Base-by-base conservation (phyloP, 1,284 basidiomycete species). In the Ceratorhiza oryzae-sativae region DNA sequence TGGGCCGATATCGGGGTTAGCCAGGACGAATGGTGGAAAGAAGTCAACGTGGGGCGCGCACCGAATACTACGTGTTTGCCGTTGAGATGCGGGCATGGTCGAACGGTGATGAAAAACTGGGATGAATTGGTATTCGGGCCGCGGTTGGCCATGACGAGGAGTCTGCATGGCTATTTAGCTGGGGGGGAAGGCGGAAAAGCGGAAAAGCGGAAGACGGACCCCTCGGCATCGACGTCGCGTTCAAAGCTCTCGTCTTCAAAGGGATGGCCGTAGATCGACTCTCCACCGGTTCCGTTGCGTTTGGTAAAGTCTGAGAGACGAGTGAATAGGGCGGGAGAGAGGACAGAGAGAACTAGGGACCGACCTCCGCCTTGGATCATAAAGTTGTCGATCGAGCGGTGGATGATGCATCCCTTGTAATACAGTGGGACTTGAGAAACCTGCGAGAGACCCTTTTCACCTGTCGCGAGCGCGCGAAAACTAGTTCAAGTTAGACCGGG, bases 401-500 rank as follows among this genome's bases (percentile, higher is more conserved):
- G 93, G 18, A 95, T 84, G 55, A 88, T 87, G 72, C 86, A 87
- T 77, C 88, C 88, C 80, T 92, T 93, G 86, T 95, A 97, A 80
- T 90, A 90, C 2, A 97, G 84, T 2, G 90, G 88, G 13, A 86
- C 81, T 55, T 89, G 86, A 0, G 88, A 86, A 36, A 84, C 79
- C 1, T 82, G 80, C 0, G 90, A 91, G 0, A 89, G 77, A 15
- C 94, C 93, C 77, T 89, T 90, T 79, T 95, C 92, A 13, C 94
- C 95, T 0, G 94, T 96, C 79, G 92, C 95, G 72, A 97, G 83
- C 10, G 90, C 90, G 56, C 94, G 88, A 79, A 97, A 97, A 82
- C 93, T 94, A 76, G 4, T 53, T 53, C 65, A 56, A 6, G 15
- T 75, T 71, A 56, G 62, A 39, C 9, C 34, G 71, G 20, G 39